Evolutionary conservation across 148 eudicot genomes (phyloP).

Genomic region (Cornus florida): DNA sequence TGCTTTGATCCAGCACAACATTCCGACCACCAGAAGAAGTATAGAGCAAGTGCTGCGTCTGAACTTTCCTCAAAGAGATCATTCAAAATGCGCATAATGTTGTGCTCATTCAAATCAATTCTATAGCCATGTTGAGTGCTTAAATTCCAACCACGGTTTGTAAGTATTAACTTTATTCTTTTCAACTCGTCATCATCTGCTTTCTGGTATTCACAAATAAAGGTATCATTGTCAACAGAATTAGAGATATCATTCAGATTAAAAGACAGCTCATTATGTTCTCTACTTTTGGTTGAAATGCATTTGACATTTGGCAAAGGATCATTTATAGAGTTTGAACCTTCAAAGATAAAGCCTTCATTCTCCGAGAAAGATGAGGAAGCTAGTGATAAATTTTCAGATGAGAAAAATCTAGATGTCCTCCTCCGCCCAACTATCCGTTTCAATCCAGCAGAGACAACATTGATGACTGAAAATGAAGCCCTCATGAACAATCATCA

Average conservation of each 20-base stretch:
- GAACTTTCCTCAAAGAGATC: slow-evolving; percentile 28
- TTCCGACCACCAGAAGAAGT: slow-evolving; percentile 43
- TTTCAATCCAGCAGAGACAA: slow-evolving; percentile 26
- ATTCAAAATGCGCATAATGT: slow-evolving; percentile 28
- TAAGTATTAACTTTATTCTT: slow-evolving; percentile 32
- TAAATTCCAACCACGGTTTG: slow-evolving; percentile 31
- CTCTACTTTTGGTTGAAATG: slow-evolving; percentile 7
- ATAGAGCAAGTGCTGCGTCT: slow-evolving; percentile 39
- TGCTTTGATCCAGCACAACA: slow-evolving; percentile 29
- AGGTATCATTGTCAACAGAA: not conserved
- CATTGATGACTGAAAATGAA: slow-evolving; percentile 23
- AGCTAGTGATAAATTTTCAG: slow-evolving; percentile 22
- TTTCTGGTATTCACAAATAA: slow-evolving; percentile 2
- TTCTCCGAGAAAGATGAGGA: slow-evolving; percentile 29
- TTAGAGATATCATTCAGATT: not conserved
- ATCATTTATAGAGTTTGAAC: slow-evolving; percentile 5
- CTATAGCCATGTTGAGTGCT: not conserved
- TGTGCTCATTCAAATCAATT: slow-evolving; percentile 23
- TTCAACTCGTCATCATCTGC: slow-evolving; percentile 17
- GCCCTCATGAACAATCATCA: slow-evolving; percentile 48
- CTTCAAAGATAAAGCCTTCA: slow-evolving; percentile 14
- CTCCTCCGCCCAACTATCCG: slow-evolving; percentile 18
- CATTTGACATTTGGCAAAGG: not conserved
- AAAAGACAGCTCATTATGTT: not conserved
- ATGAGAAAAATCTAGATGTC: slow-evolving; percentile 25